Evolutionary conservation across 495 filamentous ascomycete genomes (phyloP), one percentile per base, ranked within the genome.

Genomic region (Penicillium canescens): DNA sequence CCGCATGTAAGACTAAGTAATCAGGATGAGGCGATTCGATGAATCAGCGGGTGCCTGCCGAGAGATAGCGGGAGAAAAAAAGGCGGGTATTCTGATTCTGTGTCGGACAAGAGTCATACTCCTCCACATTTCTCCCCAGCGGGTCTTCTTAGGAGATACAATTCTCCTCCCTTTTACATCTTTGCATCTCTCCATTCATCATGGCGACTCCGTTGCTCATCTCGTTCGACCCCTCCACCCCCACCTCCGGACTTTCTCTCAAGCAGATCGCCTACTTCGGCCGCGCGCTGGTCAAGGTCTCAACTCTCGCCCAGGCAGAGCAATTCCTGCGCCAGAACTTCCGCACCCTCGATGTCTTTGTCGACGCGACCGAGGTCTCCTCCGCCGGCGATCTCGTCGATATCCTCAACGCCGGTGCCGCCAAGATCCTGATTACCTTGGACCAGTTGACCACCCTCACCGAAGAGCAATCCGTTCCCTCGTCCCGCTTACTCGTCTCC

Each of bases 361-460:
- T 95, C 56, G 88, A 97, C 57, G 91, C 84, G 50, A 87, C 89
- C 18, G 71, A 76, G 23, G 81, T 98, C 47, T 59, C 79, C 52
- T 83, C 82, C 23, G 67, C 74, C 41, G 84, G 88, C 36, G 89
- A 96, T 56, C 73, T 96, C 16, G 72, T 92, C 45, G 80, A 88
- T 46, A 78, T 98, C 26, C 81, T 98, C 46, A 87, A 98, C 65
- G 82, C 85, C 56, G 94, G 95, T 46, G 91, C 91, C n/a, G 80
- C 84, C 37, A 94, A 87, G 69, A 86, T 96, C 41, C 92, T 98
- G 68, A 86, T 96, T 43, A 77, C 81, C 46, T 77, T 85, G 42
- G 79, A 87, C 41, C 86, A 90, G 72, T 74, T 87, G 57, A 69
- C 76, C 40, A 54, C 70, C 3, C 69, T 88, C 18, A 64, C 74